Percentiles rank a stretch among this genome's conserved stretches.
Evolutionary conservation across 352 stramenopile species (phyloP).

Genomic region (Globisporangium nodosum): DNA sequence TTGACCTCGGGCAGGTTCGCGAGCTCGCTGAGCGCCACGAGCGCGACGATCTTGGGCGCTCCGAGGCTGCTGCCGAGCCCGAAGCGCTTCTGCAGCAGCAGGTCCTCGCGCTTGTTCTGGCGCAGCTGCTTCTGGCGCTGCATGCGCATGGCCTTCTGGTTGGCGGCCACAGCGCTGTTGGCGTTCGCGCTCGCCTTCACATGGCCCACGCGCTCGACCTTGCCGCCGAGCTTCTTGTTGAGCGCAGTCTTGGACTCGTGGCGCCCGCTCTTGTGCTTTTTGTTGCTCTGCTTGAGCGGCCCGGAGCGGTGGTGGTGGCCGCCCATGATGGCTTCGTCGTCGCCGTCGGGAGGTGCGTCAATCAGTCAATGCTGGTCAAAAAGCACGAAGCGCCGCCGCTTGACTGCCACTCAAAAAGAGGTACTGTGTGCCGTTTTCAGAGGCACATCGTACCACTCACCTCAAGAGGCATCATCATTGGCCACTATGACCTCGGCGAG

Average conservation of each 20-base stretch:
- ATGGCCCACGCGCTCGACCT: slow-evolving; percentile 50
- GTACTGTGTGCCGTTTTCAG: too few relatives aligned
- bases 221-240: slow-evolving; percentile 60
- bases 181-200: slow-evolving; percentile 36
- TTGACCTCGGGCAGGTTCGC: slow-evolving; percentile 62
- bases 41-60: slow-evolving; percentile 80
- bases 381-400: slow-evolving; percentile 1
- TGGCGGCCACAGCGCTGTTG: slow-evolving; percentile 45
- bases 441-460: too few relatives aligned
- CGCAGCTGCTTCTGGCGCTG: slow-evolving; percentile 83
- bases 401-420: too few relatives aligned
- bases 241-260: slow-evolving; percentile 82
- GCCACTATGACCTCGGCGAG: neutral
- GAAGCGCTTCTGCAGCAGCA: slow-evolving; percentile 79
- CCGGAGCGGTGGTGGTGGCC: slow-evolving; percentile 83
- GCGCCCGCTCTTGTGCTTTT: slow-evolving; percentile 87
- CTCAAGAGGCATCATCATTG: too few relatives aligned
- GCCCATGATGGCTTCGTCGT: slow-evolving; percentile 26
- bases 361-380: slow-evolving; percentile 1
- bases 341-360: neutral
- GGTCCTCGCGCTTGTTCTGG: slow-evolving; percentile 83
- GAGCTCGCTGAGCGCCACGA: slow-evolving; percentile 71
- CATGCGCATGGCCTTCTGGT: slow-evolving; percentile 67
- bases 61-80: slow-evolving; percentile 60
- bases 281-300: slow-evolving; percentile 89